Evolutionary conservation across 2,329 filamentous ascomycete genomes (phyloP).

Genomic region (Cordyceps farinosa): DNA sequence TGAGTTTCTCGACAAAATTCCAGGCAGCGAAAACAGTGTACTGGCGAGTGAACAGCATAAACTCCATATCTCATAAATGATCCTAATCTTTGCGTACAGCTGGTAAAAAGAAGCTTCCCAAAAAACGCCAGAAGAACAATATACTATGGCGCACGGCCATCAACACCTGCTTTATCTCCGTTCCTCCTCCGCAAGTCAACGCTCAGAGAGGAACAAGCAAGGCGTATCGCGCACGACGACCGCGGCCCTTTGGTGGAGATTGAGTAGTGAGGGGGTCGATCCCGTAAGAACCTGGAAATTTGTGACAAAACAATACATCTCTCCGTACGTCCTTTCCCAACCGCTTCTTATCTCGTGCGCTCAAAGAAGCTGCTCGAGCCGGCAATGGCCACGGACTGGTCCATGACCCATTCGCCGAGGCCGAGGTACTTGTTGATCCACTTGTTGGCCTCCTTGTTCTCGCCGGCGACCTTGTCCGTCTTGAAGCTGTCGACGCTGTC

Average conservation of each 20-base stretch:
- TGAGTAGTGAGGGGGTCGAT: slow-evolving; percentile 9
- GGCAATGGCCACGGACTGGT: slow-evolving; percentile 90
- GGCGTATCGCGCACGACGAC: not conserved
- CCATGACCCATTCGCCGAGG: slow-evolving; percentile 97
- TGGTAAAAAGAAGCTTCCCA: not conserved
- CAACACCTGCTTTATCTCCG: not conserved
- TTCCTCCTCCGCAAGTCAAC: not conserved
- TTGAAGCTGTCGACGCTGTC: slow-evolving; percentile 65
- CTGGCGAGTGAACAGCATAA: not conserved
- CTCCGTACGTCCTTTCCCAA: not conserved
- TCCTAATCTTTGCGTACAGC: slow-evolving; percentile 10
- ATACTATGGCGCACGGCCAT: slow-evolving; percentile 11
- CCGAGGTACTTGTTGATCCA: slow-evolving; percentile 94
- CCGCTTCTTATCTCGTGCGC: slow-evolving; percentile 63
- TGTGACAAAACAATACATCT: not conserved
- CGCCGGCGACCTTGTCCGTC: slow-evolving; percentile 73
- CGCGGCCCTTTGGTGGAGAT: not conserved
- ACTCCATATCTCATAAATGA: slow-evolving; percentile 13
- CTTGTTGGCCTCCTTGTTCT: slow-evolving; percentile 76
- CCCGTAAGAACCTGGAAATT: not conserved
- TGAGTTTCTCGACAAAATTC: too few relatives aligned
- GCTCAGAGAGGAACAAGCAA: not conserved
- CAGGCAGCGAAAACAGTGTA: too few relatives aligned
- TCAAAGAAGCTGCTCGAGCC: slow-evolving; percentile 88
- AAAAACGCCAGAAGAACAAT: not conserved